phyloP scores from a whole-genome alignment of 768 basidiomycete genomes.

The Cyclocybe aegerita region DNA sequence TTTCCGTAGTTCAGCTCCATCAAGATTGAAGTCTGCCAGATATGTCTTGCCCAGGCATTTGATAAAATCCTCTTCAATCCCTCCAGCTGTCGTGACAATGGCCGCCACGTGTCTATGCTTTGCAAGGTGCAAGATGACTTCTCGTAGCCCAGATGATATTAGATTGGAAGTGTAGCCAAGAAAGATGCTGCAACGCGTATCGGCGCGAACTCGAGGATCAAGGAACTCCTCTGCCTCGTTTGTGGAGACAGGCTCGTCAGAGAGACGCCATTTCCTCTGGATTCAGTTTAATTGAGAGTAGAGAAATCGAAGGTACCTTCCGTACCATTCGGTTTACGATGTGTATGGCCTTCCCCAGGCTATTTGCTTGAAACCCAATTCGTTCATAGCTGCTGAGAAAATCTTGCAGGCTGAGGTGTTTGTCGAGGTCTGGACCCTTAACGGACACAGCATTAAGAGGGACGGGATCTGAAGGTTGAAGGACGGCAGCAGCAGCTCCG shows the following conservation, averaged over 20 bases:
- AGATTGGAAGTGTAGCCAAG: constrained; percentile 98
- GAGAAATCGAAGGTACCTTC: background rate
- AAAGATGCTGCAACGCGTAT: constrained; percentile 84
- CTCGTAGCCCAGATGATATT: constrained; percentile 95
- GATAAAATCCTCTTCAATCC: constrained; percentile 98
- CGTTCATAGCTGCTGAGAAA: constrained; percentile 80
- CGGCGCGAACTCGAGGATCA: constrained; percentile 58
- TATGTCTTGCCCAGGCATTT: constrained; percentile 98
- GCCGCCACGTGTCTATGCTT: constrained; percentile 89
- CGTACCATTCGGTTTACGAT: constrained; percentile 92
- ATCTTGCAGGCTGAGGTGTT: constrained; percentile 59
- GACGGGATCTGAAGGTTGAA: constrained; percentile 74
- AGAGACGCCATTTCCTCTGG: constrained; percentile 86
- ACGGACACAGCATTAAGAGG: constrained; percentile 67
- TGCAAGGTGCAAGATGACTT: constrained; percentile 88
- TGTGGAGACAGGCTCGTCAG: constrained; percentile 72
- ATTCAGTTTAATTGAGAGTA: background rate
- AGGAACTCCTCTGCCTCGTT: constrained; percentile 71
- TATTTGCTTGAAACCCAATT: constrained; percentile 98
- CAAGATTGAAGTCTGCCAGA: constrained; percentile 88
- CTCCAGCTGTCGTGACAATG: constrained; percentile 96
- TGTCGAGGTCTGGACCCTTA: constrained; percentile 84
- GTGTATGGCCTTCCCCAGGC: constrained; percentile 82
- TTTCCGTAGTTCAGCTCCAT: constrained; percentile 83
- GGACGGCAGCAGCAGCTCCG: constrained; percentile 70